Evolutionary conservation across 441 rosid species (phyloP).

Genomic region (Syzygium malaccense): DNA sequence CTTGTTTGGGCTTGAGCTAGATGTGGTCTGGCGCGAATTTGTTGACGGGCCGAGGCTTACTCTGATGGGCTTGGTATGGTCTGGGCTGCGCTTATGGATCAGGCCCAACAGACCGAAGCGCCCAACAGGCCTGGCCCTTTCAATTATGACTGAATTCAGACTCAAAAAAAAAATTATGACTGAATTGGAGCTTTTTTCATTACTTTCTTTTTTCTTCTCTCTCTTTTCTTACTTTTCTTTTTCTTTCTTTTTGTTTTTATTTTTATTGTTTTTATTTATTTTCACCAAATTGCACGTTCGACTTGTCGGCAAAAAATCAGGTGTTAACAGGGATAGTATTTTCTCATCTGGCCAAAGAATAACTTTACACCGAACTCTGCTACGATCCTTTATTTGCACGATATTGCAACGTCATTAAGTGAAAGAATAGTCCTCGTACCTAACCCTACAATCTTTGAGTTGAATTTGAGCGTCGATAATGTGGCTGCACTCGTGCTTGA

Average conservation of each 20-base stretch:
- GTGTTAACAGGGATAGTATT: not conserved
- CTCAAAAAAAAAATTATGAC: too few relatives aligned
- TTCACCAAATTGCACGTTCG: not conserved
- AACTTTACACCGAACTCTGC: not conserved
- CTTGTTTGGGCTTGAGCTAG: too few relatives aligned
- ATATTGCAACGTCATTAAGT: rapidly evolving
- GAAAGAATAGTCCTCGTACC: not conserved
- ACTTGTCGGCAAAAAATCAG: too few relatives aligned
- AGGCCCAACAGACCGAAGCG: not conserved
- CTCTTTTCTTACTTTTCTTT: too few relatives aligned
- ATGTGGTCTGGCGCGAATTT: too few relatives aligned
- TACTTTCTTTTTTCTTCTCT: too few relatives aligned
- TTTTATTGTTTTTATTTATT: too few relatives aligned
- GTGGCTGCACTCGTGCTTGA: not conserved
- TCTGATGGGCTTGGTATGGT: not conserved
- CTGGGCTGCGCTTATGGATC: not conserved
- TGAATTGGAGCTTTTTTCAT: not conserved
- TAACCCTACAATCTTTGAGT: not conserved
- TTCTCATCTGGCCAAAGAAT: not conserved
- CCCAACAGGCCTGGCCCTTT: not conserved
- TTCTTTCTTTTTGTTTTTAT: too few relatives aligned
- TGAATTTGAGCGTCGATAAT: not conserved
- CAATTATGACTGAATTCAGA: not conserved
- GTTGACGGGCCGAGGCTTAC: not conserved
- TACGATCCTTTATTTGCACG: too few relatives aligned